Percentiles rank a stretch among this genome's conserved stretches.
These are phyloP conservation scores for Nakazawaea molendinolei DNA, from an alignment of 805 yeast genomes.

Conservation along the genomic window DNA sequence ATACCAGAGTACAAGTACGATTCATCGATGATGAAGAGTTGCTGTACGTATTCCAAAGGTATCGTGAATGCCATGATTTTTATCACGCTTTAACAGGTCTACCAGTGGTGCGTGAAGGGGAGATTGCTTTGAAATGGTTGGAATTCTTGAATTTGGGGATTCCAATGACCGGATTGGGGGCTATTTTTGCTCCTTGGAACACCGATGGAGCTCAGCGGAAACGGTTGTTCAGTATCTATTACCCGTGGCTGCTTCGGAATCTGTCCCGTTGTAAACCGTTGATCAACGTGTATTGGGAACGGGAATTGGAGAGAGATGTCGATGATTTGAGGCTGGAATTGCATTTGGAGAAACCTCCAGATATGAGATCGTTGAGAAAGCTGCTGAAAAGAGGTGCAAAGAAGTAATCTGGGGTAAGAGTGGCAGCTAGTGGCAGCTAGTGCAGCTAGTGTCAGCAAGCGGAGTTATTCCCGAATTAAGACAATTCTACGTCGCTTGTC, in stretches of 20 bases:
- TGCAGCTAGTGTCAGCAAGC: too few relatives aligned
- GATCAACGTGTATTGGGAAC: conserved; percentile 91
- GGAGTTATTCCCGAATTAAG: too few relatives aligned
- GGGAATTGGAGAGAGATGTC: conserved; percentile 64
- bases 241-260: conserved; percentile 81
- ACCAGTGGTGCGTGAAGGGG: conserved; percentile 94
- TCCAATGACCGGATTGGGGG: conserved; percentile 94
- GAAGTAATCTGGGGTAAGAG: too few relatives aligned
- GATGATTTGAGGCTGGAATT: conserved; percentile 64
- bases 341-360: conserved; percentile 74
- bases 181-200: conserved; percentile 79
- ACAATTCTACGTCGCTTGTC: too few relatives aligned
- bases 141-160: conserved; percentile 89
- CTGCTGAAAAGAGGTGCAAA: too few relatives aligned
- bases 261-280: conserved; percentile 71
- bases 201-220: conserved; percentile 43
- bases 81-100: conserved; percentile 88
- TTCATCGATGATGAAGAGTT: conserved; percentile 85
- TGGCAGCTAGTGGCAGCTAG: too few relatives aligned
- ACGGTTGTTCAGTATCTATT: conserved; percentile 60
- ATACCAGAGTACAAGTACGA: conserved; percentile 82
- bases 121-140: conserved; percentile 84
- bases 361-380: conserved; percentile 60
- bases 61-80: conserved; percentile 95
- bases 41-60: conserved; percentile 89